These are phyloP conservation scores for Schoenoplectus triqueter DNA, from an alignment of 202 grass and related monocot species.

Conservation along the genomic window DNA sequence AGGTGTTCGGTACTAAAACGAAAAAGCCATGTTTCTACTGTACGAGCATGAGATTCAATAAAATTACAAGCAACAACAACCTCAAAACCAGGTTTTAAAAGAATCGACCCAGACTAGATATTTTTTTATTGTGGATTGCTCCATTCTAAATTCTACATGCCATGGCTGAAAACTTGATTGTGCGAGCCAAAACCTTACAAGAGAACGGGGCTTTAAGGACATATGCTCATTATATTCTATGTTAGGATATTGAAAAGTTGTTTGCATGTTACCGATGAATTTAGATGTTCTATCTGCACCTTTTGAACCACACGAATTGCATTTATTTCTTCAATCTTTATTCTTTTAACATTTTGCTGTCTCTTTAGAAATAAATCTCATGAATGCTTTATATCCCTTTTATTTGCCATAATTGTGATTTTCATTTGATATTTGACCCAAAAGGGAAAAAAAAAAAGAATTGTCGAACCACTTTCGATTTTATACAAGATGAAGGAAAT, in stretches of 20 bases:
- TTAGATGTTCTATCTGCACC: not conserved
- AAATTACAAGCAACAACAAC: too few relatives aligned
- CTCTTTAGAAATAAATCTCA: slow-evolving; percentile 8
- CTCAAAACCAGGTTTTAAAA: too few relatives aligned
- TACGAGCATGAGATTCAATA: too few relatives aligned
- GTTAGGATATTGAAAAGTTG: not conserved
- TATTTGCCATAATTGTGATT: not conserved
- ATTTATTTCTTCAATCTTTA: not conserved
- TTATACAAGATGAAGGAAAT: slow-evolving; percentile 9
- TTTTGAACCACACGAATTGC: not conserved
- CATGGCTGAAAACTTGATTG: too few relatives aligned
- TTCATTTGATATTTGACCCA: not conserved
- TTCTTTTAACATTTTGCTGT: not conserved
- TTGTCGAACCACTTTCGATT: not conserved
- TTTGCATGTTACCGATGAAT: not conserved
- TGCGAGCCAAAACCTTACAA: too few relatives aligned
- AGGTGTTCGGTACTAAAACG: too few relatives aligned
- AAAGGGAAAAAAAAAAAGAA: not conserved
- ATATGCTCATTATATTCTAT: not conserved
- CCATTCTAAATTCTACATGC: too few relatives aligned
- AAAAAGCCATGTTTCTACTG: too few relatives aligned
- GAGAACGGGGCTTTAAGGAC: not conserved
- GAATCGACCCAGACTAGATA: too few relatives aligned
- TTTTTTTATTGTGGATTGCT: too few relatives aligned
- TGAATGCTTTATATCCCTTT: not conserved